Percentiles rank a stretch among this genome's conserved stretches.
Evolutionary conservation across 2,329 filamentous ascomycete genomes (phyloP).

Genomic region (Beauveria bassiana): DNA sequence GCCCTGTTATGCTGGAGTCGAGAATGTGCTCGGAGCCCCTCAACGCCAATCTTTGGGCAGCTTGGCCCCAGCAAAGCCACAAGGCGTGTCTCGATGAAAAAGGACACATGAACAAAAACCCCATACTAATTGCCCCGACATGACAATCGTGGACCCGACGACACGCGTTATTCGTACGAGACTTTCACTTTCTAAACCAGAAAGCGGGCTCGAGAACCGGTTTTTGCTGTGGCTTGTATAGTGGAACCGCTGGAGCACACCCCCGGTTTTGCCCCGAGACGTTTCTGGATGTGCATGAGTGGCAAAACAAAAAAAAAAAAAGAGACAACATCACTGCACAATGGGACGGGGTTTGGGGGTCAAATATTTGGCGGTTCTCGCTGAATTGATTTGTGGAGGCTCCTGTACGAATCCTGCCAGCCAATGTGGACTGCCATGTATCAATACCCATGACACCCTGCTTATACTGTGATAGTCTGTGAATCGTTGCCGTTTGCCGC

Average conservation of each 20-base stretch:
- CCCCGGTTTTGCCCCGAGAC: slow-evolving; percentile 4
- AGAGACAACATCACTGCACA: not conserved
- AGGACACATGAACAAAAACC: not conserved
- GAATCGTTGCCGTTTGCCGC: not conserved
- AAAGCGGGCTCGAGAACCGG: slow-evolving; percentile 1
- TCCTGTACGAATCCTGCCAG: not conserved
- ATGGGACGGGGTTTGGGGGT: not conserved
- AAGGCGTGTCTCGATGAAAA: not conserved
- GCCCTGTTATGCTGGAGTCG: not conserved
- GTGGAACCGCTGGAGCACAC: not conserved
- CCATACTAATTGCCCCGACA: not conserved
- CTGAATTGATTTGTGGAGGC: not conserved
- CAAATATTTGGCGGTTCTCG: not conserved
- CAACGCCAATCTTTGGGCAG: not conserved
- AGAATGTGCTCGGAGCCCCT: not conserved
- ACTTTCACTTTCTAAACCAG: not conserved
- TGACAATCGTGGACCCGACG: too few relatives aligned
- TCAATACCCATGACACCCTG: not conserved
- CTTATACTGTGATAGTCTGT: not conserved
- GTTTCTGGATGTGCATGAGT: slow-evolving; percentile 4
- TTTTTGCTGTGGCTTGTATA: slow-evolving; percentile 5
- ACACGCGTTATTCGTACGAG: not conserved
- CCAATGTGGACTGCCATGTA: not conserved
- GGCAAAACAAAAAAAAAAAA: not conserved
- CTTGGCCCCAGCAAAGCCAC: not conserved